These are phyloP conservation scores for Tuber indicum DNA, from an alignment of 495 filamentous ascomycete species.

Conservation along the genomic window DNA sequence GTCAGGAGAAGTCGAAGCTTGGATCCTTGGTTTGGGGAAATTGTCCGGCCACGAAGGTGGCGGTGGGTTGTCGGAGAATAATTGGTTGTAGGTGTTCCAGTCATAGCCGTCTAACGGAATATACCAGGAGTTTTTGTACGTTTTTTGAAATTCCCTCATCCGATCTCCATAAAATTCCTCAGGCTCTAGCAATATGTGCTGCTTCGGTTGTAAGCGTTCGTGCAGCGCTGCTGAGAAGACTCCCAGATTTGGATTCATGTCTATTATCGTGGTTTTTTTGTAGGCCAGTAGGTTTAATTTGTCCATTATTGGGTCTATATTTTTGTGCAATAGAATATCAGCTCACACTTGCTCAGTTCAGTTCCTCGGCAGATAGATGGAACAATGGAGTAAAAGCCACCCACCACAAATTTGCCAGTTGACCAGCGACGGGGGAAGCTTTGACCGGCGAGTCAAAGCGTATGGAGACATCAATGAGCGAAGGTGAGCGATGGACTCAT, in stretches of 20 bases:
- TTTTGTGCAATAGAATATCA: neutral
- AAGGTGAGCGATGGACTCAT: neutral
- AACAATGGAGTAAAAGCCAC: neutral
- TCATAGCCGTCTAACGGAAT: conserved; percentile 37
- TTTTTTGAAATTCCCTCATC: conserved; percentile 51
- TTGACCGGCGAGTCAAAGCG: too few relatives aligned
- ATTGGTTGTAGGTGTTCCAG: conserved; percentile 49
- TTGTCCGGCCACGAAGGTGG: conserved; percentile 8
- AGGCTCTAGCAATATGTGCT: conserved; percentile 73
- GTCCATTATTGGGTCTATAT: conserved; percentile 18
- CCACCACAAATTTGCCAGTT: neutral
- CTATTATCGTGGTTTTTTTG: conserved; percentile 47
- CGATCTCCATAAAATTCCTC: conserved; percentile 50
- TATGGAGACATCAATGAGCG: neutral
- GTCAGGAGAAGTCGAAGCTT: conserved; percentile 7
- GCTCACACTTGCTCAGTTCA: neutral
- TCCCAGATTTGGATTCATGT: conserved; percentile 71
- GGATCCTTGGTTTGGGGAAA: conserved; percentile 37
- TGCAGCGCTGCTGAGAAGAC: conserved; percentile 70
- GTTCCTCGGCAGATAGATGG: neutral
- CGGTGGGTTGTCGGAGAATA: conserved; percentile 44
- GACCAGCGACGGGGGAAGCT: neutral
- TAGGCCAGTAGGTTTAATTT: conserved; percentile 27
- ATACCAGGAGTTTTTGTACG: conserved; percentile 12
- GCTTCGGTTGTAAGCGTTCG: conserved; percentile 63